Conservation (phyloP, 768 basidiomycete genomes). For the Lactarius indigo region DNA sequence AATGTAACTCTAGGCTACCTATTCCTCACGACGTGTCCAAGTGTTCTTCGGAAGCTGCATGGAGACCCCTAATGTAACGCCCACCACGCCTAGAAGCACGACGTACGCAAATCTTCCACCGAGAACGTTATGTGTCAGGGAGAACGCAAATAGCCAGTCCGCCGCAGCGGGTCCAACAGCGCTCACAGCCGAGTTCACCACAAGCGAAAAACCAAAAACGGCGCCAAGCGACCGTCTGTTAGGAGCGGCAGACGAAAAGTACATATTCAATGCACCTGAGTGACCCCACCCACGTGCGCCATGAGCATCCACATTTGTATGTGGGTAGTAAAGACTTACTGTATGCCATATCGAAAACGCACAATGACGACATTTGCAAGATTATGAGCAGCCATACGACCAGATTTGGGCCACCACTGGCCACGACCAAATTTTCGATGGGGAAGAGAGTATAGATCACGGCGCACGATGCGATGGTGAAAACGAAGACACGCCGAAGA, state of each 20-base stretch:
- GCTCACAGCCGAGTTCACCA: conserved; percentile 36
- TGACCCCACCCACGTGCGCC: conserved; percentile 14
- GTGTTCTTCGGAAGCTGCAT: background rate
- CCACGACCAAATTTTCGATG: background rate
- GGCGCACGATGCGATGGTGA: conserved; percentile 28
- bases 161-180: conserved; percentile 49
- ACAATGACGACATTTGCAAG: background rate
- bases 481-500: conserved; percentile 32
- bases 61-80: background rate
- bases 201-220: conserved; percentile 52
- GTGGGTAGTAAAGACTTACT: background rate
- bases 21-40: background rate
- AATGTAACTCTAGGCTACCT: background rate
- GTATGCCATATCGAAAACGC: background rate
- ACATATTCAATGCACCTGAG: conserved; percentile 66
- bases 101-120: background rate
- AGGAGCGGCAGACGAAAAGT: conserved; percentile 59
- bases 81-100: background rate
- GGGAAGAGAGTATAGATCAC: conserved; percentile 31
- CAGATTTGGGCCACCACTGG: background rate
- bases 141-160: conserved; percentile 60
- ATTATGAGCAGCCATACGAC: background rate
- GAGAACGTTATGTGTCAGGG: conserved; percentile 38
- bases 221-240: conserved; percentile 62
- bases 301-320: background rate